Percentiles rank a stretch among this genome's conserved stretches.
Evolutionary conservation across 2,329 filamentous ascomycete genomes (phyloP).

Genomic region (Ceratocystis papillata): DNA sequence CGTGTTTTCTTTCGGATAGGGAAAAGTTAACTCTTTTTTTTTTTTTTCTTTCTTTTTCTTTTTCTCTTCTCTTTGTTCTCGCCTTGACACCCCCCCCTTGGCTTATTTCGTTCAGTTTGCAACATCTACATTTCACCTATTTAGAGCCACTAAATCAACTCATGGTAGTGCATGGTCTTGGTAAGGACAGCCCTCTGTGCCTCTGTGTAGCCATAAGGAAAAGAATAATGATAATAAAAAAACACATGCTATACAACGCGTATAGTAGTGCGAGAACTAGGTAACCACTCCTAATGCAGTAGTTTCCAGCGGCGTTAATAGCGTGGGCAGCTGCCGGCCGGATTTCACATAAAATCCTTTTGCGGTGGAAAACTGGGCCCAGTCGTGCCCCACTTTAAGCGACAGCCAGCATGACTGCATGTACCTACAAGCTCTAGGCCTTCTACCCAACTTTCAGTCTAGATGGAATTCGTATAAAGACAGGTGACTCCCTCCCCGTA

Average conservation of each 20-base stretch:
- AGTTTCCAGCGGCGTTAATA: not conserved
- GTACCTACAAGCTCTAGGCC: not conserved
- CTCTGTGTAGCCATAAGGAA: no score
- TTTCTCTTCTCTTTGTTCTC: not conserved
- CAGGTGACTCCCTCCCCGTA: no score
- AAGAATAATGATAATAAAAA: no score
- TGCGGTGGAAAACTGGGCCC: not conserved
- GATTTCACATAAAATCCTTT: not conserved
- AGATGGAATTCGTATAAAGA: no score
- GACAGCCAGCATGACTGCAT: not conserved
- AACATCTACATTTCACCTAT: no score
- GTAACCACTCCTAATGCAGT: not conserved
- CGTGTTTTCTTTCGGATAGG: slow-evolving; percentile 5
- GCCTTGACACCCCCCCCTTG: no score
- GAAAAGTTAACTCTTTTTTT: slow-evolving; percentile 7
- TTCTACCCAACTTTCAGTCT: no score
- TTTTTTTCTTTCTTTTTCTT: not conserved
- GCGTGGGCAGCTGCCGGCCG: not conserved
- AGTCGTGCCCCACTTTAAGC: slow-evolving; percentile 1
- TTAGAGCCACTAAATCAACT: no score
- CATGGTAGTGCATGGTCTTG: no score
- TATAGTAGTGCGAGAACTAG: not conserved
- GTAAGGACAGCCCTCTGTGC: no score
- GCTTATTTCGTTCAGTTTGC: no score
- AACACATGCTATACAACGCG: no score